Percentiles rank a stretch among this genome's conserved stretches.
These are phyloP conservation scores for Penicillium egyptiacum DNA, from an alignment of 495 filamentous ascomycete species.

Conservation along the genomic window DNA sequence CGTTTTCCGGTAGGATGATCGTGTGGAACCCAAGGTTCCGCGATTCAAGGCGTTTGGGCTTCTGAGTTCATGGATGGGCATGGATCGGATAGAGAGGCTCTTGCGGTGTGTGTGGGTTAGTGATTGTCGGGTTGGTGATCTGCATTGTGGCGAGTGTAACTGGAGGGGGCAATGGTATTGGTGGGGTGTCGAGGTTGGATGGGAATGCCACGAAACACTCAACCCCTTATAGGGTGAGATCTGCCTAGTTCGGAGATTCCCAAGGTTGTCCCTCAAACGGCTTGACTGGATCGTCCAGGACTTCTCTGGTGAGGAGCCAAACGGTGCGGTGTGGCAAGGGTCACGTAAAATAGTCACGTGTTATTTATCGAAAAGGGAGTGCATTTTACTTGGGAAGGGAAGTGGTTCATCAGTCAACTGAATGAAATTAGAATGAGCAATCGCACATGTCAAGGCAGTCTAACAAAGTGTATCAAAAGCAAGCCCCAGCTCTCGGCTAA, in stretches of 20 bases:
- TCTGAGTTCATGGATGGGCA: neutral
- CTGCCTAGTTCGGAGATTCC: neutral
- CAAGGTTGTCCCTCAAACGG: neutral
- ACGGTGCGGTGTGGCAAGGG: neutral
- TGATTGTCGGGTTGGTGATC: conserved; percentile 5
- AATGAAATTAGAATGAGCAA: conserved; percentile 20
- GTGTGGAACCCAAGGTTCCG: neutral
- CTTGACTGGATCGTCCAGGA: neutral
- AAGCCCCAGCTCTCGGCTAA: conserved; percentile 21
- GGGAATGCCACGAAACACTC: conserved; percentile 2
- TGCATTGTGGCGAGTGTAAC: conserved; percentile 1
- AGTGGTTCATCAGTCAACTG: conserved; percentile 7
- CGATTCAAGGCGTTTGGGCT: neutral
- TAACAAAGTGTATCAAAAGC: conserved; percentile 27
- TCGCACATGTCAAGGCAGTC: conserved; percentile 23
- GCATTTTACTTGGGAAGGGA: neutral
- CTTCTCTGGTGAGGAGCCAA: neutral
- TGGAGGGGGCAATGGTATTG: neutral
- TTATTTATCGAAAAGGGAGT: neutral
- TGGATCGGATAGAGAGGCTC: neutral
- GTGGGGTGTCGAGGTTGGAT: neutral
- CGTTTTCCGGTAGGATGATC: neutral
- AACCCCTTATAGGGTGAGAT: neutral
- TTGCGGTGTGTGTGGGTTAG: conserved; percentile 2
- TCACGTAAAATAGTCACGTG: neutral